Evolutionary conservation across 495 filamentous ascomycete genomes (phyloP).

Genomic region (Penicillium samsonianum): DNA sequence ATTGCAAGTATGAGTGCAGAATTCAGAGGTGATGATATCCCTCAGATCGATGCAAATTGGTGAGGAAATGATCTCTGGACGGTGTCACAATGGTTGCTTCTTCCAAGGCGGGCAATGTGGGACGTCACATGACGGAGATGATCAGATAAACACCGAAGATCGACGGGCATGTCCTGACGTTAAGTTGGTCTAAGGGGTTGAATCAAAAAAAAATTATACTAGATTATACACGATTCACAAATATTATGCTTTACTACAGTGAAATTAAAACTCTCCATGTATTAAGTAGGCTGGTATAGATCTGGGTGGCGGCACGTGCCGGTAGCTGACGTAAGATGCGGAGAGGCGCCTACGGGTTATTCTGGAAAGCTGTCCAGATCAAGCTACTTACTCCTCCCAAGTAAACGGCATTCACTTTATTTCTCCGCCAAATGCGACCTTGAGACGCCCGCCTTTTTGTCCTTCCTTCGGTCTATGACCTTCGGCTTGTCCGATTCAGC

Average conservation of each 20-base stretch:
- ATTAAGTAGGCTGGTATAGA: slow-evolving; percentile 5
- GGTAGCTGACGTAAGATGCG: slow-evolving; percentile 43
- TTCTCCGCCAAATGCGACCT: slow-evolving; percentile 24
- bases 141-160: slow-evolving; percentile 28
- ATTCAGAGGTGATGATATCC: neutral
- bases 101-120: slow-evolving; percentile 9
- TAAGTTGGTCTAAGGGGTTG: neutral
- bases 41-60: neutral
- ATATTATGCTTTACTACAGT: neutral
- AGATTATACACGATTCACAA: neutral
- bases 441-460: slow-evolving; percentile 15
- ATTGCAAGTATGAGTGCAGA: neutral
- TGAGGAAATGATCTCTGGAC: too few relatives aligned
- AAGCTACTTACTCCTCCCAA: slow-evolving; percentile 13
- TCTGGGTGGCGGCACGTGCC: slow-evolving; percentile 20
- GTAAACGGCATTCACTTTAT: slow-evolving; percentile 8
- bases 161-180: neutral
- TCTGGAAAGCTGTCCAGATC: slow-evolving; percentile 48
- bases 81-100: slow-evolving; percentile 1
- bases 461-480: slow-evolving; percentile 34
- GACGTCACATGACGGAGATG: slow-evolving; percentile 27
- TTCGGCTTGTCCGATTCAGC: slow-evolving; percentile 28
- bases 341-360: slow-evolving; percentile 20
- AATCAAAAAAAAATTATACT: neutral
- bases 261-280: neutral